These are phyloP conservation scores for Xylaria venustula DNA, from an alignment of 495 filamentous ascomycete genomes.

Conservation along the genomic window DNA sequence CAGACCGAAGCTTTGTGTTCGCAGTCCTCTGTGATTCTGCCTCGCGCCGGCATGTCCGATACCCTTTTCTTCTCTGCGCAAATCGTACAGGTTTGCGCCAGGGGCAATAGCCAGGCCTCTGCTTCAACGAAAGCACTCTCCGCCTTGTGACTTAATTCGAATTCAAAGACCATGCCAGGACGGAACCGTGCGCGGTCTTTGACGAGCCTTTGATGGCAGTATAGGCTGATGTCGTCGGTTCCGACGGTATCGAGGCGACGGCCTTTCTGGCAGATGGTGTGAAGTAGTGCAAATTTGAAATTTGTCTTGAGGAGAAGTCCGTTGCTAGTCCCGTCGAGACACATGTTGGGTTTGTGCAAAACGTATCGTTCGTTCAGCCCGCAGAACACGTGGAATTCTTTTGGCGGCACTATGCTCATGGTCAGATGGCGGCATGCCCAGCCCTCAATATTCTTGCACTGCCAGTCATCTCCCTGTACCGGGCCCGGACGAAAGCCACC, in stretches of 20 bases:
- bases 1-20: constrained; percentile 35
- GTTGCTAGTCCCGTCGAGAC: constrained; percentile 17
- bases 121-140: constrained; percentile 30
- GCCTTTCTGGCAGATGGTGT: not conserved
- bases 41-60: constrained; percentile 30
- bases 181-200: constrained; percentile 13
- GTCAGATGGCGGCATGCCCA: constrained; percentile 38
- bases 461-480: constrained; percentile 36
- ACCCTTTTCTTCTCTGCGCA: constrained; percentile 39
- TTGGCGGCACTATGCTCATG: constrained; percentile 19
- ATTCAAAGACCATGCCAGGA: constrained; percentile 30
- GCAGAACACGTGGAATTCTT: constrained; percentile 25
- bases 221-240: constrained; percentile 25
- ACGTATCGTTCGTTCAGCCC: constrained; percentile 34
- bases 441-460: constrained; percentile 20
- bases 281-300: constrained; percentile 16
- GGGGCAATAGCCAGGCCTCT: constrained; percentile 35
- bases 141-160: constrained; percentile 27
- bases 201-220: constrained; percentile 13
- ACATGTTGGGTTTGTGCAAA: constrained; percentile 25
- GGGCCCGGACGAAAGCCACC: constrained; percentile 30
- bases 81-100: constrained; percentile 32
- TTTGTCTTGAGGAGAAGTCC: constrained; percentile 19
- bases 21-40: constrained; percentile 31
- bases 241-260: constrained; percentile 14